These are phyloP conservation scores for Calocybe indica DNA, from an alignment of 768 basidiomycete species.

Conservation along the genomic window DNA sequence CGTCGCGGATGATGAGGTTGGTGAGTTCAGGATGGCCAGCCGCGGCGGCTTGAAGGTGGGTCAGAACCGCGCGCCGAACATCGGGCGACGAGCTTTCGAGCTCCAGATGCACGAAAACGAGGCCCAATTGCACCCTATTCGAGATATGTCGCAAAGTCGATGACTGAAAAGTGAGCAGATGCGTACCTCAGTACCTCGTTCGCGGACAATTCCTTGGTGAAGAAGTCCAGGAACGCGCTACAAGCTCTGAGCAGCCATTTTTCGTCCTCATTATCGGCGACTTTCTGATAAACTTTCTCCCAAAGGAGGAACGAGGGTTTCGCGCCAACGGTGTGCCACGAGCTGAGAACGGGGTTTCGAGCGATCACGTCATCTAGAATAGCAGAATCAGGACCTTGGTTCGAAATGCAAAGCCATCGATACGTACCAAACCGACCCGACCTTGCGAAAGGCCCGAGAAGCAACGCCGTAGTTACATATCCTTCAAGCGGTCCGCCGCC, in stretches of 20 bases:
- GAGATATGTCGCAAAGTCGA: not conserved
- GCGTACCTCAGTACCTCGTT: conserved; percentile 52
- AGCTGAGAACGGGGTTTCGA: conserved; percentile 40
- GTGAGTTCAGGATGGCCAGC: conserved; percentile 39
- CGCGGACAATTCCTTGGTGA: conserved; percentile 44
- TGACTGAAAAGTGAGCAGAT: not conserved
- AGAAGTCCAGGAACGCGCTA: conserved; percentile 41
- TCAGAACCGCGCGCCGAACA: conserved; percentile 42
- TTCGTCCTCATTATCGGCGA: conserved; percentile 56
- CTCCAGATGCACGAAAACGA: conserved; percentile 62
- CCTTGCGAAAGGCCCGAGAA: conserved; percentile 55
- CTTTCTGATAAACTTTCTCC: conserved; percentile 83
- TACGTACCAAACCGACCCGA: conserved; percentile 50
- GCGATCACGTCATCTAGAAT: conserved; percentile 38
- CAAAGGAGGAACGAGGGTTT: conserved; percentile 86
- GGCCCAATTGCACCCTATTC: conserved; percentile 55
- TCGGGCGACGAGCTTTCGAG: conserved; percentile 51
- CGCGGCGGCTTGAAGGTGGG: conserved; percentile 33
- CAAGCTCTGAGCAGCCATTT: conserved; percentile 70
- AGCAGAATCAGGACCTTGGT: conserved; percentile 5
- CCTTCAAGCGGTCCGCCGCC: conserved; percentile 75
- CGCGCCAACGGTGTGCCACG: conserved; percentile 38
- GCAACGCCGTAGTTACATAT: conserved; percentile 65
- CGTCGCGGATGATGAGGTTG: conserved; percentile 53
- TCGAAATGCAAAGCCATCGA: conserved; percentile 2